Base-by-base conservation (phyloP, 31 red algal genomes). In the Endocladia muricata region DNA sequence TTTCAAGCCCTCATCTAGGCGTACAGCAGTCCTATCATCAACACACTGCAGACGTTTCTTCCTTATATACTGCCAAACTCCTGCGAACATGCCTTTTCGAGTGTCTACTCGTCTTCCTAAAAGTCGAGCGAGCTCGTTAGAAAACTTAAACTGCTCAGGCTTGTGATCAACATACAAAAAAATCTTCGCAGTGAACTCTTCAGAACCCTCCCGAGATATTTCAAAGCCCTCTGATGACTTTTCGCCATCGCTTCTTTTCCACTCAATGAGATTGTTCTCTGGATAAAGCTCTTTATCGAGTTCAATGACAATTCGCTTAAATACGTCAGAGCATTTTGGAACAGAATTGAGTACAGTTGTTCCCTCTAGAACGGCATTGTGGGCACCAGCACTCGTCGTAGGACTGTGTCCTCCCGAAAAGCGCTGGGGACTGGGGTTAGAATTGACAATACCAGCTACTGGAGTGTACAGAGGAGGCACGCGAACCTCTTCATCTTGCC, bases 11-110 rank as follows among this genome's bases (percentile, higher is more conserved):
- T 71, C 39, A 71, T 97, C 81, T 43, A 97, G 44, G 21, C 83
- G 77, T 3, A 97, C 91, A 57, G 84, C 51, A 41, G 65, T 86
- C 36, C 87, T 81, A 39, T 90, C 79, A 63, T 89, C 89, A 25
- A 81, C 83, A 58, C 83, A 87, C 61, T 87, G 81, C 3, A 97
- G 72, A 19, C 82, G 55, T 13, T 84, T 83, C 58, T 78, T 80
- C 39, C 79, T 83, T 11, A 97, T 75, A 40, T 97, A 93, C 51
- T 97, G 85, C 94, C 94, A 97, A 6, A 97, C 68, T 21, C 71
- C 72, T 28, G 60, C 59, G 33, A 91, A 82, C 11, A 90, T 83
- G 36, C 61, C 80, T 34, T 55, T 78, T 34, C 68, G 78, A 21
- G 83, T 90, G 21, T 89, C 88, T 22, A 55, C 77, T 48, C 75